Percentiles rank a stretch among this genome's conserved stretches.
phyloP scores from a whole-genome alignment of 352 stramenopile genomes.

The Phytophthora ohioensis region DNA sequence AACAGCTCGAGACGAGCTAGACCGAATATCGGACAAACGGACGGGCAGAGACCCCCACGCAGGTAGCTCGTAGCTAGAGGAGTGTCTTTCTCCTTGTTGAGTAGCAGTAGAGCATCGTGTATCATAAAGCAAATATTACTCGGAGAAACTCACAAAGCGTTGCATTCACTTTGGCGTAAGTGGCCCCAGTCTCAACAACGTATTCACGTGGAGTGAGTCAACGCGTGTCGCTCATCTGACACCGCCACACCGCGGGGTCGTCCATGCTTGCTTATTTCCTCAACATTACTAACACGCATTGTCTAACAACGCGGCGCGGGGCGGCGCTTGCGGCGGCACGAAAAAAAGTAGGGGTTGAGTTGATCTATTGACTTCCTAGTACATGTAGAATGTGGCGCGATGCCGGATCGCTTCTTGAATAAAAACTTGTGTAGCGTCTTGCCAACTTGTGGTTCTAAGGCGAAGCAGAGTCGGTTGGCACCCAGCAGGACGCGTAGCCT shows the following conservation, averaged over 20 bases:
- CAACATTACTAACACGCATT: conserved; percentile 41
- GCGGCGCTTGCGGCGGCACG: conserved; percentile 18
- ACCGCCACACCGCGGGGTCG: conserved; percentile 13
- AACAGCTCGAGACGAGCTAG: conserved; percentile 28
- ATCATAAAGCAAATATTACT: conserved; percentile 53
- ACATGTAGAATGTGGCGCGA: conserved; percentile 23
- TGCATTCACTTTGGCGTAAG: neutral
- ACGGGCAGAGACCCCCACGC: conserved; percentile 27
- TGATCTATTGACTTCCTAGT: conserved; percentile 45
- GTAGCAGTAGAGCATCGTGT: conserved; percentile 54
- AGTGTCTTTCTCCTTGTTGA: conserved; percentile 43
- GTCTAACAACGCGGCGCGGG: conserved; percentile 6
- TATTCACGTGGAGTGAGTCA: neutral
- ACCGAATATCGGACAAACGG: conserved; percentile 37
- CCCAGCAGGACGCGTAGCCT: neutral
- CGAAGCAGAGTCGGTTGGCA: conserved; percentile 12
- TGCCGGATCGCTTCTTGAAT: conserved; percentile 30
- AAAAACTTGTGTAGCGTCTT: conserved; percentile 42
- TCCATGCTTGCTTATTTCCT: conserved; percentile 41
- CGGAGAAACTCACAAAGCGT: conserved; percentile 26
- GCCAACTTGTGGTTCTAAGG: conserved; percentile 27
- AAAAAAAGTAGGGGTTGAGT: conserved; percentile 34
- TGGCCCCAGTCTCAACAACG: neutral
- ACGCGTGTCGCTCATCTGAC: conserved; percentile 1
- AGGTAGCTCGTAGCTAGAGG: conserved; percentile 44